Evolutionary conservation across 192 early-diverging fungal genomes (phyloP), one percentile per base, ranked within the genome.

Genomic region (Backusella tuberculispora): DNA sequence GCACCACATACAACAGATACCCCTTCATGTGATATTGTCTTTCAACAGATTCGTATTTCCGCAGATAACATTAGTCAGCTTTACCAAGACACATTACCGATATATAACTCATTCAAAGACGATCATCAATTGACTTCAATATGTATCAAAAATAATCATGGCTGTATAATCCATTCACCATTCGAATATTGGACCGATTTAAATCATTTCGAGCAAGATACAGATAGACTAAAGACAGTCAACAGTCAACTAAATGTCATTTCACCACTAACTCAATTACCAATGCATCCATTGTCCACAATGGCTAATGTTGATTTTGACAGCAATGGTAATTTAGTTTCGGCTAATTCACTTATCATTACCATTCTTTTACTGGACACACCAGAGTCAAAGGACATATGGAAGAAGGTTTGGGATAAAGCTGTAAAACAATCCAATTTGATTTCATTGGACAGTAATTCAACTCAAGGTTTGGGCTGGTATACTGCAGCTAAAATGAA

Each of bases 161-260:
- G 64, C n/a, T 92, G 90, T 56, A 65, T 92, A 3, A 73, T 90
- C 3, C 87, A 92, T 75, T 88, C 88, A 29, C 87, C 88, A 5
- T 76, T 90, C 13, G 87, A 88, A 44, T 87, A 79, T 66, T 90
- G 89, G 89, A 42, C 70, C 10, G 48, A 53, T 29, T 65, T 21
- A 10, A 71, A 73, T 41, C 56, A 67, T 17, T 60, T 60, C 26
- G 21, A 60, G 26, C 21, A 60, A 26, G 53, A 60, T 60, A 60
- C 21, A 8, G 21, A 60, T 7, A 60, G 12, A 24, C 8, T 26
- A 60, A 60, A 26, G 26, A 60, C 53, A 1, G 53, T 60, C 10
- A 60, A 60, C 24, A 26, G 17, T 38, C 19, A 44, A 63, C 26
- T 41, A 19, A 40, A 45, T 3, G 41, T 60, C 10, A 60, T 38